These are phyloP conservation scores for Yamadazyma oceani DNA, from an alignment of 1,139 yeast genomes.

Conservation along the genomic window DNA sequence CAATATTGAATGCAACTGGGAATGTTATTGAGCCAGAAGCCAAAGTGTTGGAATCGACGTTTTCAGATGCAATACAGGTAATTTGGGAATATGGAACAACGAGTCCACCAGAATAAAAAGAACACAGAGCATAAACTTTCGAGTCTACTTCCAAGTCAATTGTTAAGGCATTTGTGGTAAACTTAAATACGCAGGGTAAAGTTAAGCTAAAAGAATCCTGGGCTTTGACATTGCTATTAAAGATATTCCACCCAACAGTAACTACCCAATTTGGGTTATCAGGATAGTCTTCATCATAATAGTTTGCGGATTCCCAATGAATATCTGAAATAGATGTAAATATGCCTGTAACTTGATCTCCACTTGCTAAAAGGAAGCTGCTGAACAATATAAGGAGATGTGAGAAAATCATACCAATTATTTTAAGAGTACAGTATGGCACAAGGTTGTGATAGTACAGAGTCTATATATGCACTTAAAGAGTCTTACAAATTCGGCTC, in stretches of 20 bases:
- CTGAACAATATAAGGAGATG: not conserved
- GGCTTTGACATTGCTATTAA: constrained; percentile 19
- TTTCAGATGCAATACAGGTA: constrained; percentile 23
- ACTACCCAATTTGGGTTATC: constrained; percentile 26
- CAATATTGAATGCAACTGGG: constrained; percentile 30
- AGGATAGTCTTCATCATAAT: not conserved
- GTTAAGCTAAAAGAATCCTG: constrained; percentile 34
- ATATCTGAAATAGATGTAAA: not conserved
- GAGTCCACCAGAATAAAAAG: constrained; percentile 22
- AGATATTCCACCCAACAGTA: constrained; percentile 25
- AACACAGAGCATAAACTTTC: constrained; percentile 28
- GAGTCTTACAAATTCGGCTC: too few relatives aligned
- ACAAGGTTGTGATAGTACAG: too few relatives aligned
- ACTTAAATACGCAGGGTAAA: constrained; percentile 33
- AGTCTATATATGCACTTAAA: too few relatives aligned
- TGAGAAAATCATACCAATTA: not conserved
- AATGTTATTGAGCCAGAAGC: constrained; percentile 25
- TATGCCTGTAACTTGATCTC: not conserved
- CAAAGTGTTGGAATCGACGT: constrained; percentile 13
- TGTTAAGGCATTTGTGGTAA: constrained; percentile 19
- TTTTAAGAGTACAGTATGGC: too few relatives aligned
- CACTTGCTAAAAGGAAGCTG: not conserved
- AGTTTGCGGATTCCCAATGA: not conserved
- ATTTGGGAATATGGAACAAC: constrained; percentile 24
- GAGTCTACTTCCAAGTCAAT: constrained; percentile 20